Evolutionary conservation across 441 rosid species (phyloP).

Genomic region (Eruca vesicaria): DNA sequence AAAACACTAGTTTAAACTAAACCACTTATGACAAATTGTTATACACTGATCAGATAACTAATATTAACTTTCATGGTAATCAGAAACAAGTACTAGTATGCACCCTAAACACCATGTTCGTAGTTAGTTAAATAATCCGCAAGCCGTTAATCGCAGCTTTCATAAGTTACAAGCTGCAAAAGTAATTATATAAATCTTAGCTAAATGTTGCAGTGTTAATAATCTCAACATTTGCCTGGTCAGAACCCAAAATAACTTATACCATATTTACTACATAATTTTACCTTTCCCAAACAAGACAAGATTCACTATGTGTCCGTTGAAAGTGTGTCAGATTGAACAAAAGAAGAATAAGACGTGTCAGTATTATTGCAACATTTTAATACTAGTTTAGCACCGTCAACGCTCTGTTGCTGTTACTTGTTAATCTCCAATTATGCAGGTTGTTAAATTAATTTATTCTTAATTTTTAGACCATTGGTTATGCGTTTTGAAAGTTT

Average conservation of each 20-base stretch:
- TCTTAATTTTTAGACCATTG: neutral
- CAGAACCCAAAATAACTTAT: neutral
- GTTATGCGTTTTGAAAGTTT: neutral
- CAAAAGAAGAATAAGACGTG: slow-evolving; percentile 8
- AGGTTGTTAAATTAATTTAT: neutral
- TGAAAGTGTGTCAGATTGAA: slow-evolving; percentile 17
- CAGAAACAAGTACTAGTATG: neutral
- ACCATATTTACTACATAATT: neutral
- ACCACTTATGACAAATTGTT: neutral
- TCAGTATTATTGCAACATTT: slow-evolving; percentile 13
- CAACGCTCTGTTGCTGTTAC: neutral
- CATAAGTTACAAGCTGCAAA: neutral
- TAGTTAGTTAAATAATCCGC: neutral
- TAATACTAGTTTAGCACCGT: neutral
- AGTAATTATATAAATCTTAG: neutral
- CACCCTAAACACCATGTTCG: neutral
- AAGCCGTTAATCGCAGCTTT: neutral
- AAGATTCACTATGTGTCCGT: neutral
- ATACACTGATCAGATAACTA: no score
- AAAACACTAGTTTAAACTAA: neutral
- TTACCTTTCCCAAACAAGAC: neutral
- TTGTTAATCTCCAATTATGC: slow-evolving; percentile 2
- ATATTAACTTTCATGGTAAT: neutral
- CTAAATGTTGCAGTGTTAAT: neutral
- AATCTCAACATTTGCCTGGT: neutral